Conservation (phyloP, 768 basidiomycete species). For the Chalciporus sphaerocephalus region DNA sequence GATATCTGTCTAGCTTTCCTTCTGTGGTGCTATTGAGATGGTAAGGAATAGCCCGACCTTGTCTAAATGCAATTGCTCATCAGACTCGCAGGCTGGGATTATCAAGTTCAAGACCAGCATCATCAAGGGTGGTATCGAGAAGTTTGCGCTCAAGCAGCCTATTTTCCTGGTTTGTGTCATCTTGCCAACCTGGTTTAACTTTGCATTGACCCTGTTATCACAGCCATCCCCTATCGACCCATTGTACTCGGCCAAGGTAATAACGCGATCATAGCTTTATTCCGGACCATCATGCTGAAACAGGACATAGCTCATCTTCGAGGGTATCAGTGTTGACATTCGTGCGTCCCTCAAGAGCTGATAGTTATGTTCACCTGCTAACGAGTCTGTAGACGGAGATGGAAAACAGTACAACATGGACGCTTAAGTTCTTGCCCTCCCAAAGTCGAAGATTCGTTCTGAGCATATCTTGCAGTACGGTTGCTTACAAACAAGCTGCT, state of each 20-base stretch:
- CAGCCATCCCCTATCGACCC: slow-evolving; percentile 76
- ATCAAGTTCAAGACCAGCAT: slow-evolving; percentile 69
- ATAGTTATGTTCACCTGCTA: neutral
- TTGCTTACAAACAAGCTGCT: slow-evolving; percentile 78
- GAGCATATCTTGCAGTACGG: slow-evolving; percentile 41
- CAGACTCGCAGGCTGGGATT: slow-evolving; percentile 50
- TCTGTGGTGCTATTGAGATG: slow-evolving; percentile 80
- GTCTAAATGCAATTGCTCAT: neutral
- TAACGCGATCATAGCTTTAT: slow-evolving; percentile 12
- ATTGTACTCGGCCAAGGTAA: slow-evolving; percentile 64
- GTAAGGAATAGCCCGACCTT: slow-evolving; percentile 22
- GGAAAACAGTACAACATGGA: slow-evolving; percentile 78
- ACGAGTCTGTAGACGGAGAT: slow-evolving; percentile 48
- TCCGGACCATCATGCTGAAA: neutral
- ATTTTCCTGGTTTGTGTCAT: slow-evolving; percentile 56
- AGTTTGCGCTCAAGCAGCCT: slow-evolving; percentile 68
- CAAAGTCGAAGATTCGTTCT: neutral
- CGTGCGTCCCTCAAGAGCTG: slow-evolving; percentile 37
- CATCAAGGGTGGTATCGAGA: slow-evolving; percentile 70
- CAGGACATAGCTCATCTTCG: slow-evolving; percentile 54
- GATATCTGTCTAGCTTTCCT: slow-evolving; percentile 45
- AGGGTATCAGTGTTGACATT: slow-evolving; percentile 69
- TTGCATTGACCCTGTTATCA: neutral
- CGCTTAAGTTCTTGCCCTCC: slow-evolving; percentile 40
- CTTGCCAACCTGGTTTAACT: neutral